Base-by-base conservation (phyloP, 2,329 filamentous ascomycete genomes). In the Pseudogymnoascus sp. region DNA sequence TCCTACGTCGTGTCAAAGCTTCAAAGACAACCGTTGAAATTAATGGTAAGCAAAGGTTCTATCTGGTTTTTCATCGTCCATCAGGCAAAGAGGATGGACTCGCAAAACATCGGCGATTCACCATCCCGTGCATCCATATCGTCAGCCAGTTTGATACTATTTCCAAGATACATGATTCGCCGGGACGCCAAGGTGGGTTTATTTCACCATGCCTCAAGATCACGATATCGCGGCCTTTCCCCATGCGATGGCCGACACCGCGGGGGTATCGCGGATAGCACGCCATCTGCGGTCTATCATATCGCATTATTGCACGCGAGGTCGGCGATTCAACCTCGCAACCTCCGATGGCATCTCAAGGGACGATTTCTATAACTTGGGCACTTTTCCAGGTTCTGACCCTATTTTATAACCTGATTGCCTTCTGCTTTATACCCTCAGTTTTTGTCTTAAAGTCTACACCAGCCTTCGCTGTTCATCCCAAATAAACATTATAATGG, bases 111-210 rank as follows among this genome's bases (percentile, higher is more conserved):
- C 43, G 43, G 43, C 43, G 43, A 50, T 50, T 50, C 43, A 50
- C 25, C 43, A 50, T 50, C 43, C 43, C 43, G 43, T 30, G 43
- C 43, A 50, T 16, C 25, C 43, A 50, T 50, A 50, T 50, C 43
- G 43, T 50, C 43, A 50, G 43, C 25, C 25, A n/a, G 25, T 30
- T 50, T 50, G 43, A 50, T 50, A 11, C 14, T 50, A 50, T 50
- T 25, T 16, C 22, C 14, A 16, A 50, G 43, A 30, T 50, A 16
- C 3, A 16, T 50, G 43, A 50, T 50, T 50, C 43, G 43, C 43
- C 22, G 14, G n/a, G 3, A 28, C 7, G 25, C 25, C 22, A 50
- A 50, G 25, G 25, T 50, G 25, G 43, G 2, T 16, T 50, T 50
- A 50, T 16, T 50, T 16, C 43, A 16, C n/a, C 43, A 50, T 50